These are phyloP conservation scores for Epichloe festucae DNA, from an alignment of 2,329 filamentous ascomycete genomes.

Conservation along the genomic window DNA sequence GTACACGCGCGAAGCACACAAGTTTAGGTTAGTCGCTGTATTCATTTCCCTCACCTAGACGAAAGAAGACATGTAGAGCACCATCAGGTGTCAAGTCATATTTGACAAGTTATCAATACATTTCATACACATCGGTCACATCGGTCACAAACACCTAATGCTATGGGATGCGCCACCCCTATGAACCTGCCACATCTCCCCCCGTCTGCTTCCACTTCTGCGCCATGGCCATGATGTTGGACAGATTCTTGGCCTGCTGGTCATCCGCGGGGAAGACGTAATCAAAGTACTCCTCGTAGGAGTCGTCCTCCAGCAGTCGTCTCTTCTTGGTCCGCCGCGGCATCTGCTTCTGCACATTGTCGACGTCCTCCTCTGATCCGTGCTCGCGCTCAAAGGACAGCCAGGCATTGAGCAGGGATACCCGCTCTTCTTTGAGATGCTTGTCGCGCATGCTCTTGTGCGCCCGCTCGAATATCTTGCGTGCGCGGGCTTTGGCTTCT, in stretches of 20 bases:
- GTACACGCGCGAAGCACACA: too few species aligned
- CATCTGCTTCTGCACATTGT: slow-evolving; percentile 85
- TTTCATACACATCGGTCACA: neutral
- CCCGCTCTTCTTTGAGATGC: slow-evolving; percentile 88
- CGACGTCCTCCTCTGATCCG: slow-evolving; percentile 60
- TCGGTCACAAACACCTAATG: neutral
- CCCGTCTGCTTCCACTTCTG: slow-evolving; percentile 68
- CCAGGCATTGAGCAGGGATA: slow-evolving; percentile 83
- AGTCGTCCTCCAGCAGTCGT: slow-evolving; percentile 81
- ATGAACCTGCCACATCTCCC: slow-evolving; percentile 19
- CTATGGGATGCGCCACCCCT: slow-evolving; percentile 1
- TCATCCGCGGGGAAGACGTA: slow-evolving; percentile 96
- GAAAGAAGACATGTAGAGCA: too few species aligned
- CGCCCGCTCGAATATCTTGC: slow-evolving; percentile 73
- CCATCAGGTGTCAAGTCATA: neutral
- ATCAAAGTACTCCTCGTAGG: slow-evolving; percentile 89
- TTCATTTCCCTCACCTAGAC: too few species aligned
- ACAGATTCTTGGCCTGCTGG: slow-evolving; percentile 69
- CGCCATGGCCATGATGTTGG: slow-evolving; percentile 72
- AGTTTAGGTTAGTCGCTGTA: too few species aligned
- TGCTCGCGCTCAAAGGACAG: slow-evolving; percentile 82
- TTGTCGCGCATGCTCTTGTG: slow-evolving; percentile 79
- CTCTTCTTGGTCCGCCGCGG: slow-evolving; percentile 85
- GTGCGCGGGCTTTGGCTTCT: slow-evolving; percentile 68
- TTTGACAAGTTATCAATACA: neutral